Conservation (phyloP, 805 yeast species). For the Nakazawaea anatomiae region DNA sequence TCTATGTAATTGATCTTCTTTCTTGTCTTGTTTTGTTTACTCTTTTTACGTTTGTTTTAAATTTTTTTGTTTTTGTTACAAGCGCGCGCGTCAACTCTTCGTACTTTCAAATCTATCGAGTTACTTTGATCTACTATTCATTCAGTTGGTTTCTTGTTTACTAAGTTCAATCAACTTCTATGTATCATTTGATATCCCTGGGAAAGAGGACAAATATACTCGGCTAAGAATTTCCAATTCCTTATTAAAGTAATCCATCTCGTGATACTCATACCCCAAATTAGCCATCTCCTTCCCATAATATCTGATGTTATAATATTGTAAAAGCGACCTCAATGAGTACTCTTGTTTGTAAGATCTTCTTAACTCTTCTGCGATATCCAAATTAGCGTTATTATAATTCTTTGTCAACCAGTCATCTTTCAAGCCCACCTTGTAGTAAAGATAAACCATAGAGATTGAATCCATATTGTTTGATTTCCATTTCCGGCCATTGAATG, state of each 20-base stretch:
- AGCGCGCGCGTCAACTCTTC: too few species aligned
- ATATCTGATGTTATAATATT: slow-evolving; percentile 62
- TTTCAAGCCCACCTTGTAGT: slow-evolving; percentile 61
- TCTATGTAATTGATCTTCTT: not conserved
- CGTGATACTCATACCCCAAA: slow-evolving; percentile 47
- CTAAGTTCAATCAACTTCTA: too few species aligned
- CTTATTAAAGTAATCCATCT: slow-evolving; percentile 34
- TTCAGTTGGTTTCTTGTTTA: too few species aligned
- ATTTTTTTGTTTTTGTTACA: too few species aligned
- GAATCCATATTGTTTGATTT: slow-evolving; percentile 88
- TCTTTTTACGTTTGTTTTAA: not conserved
- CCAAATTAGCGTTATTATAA: slow-evolving; percentile 69
- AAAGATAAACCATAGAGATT: slow-evolving; percentile 78
- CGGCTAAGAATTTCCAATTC: slow-evolving; percentile 26
- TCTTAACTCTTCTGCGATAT: slow-evolving; percentile 65
- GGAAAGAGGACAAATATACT: not conserved
- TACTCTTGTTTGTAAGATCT: slow-evolving; percentile 82
- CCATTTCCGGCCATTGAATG: slow-evolving; percentile 94
- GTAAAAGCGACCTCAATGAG: slow-evolving; percentile 72
- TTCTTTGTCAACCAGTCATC: slow-evolving; percentile 91
- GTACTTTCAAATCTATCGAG: too few species aligned
- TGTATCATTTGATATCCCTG: not conserved
- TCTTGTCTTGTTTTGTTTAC: not conserved
- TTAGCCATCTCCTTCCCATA: slow-evolving; percentile 47
- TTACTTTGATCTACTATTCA: too few species aligned